phyloP scores from a whole-genome alignment of 2,329 filamentous ascomycete genomes.

The Trichophyton rubrum region DNA sequence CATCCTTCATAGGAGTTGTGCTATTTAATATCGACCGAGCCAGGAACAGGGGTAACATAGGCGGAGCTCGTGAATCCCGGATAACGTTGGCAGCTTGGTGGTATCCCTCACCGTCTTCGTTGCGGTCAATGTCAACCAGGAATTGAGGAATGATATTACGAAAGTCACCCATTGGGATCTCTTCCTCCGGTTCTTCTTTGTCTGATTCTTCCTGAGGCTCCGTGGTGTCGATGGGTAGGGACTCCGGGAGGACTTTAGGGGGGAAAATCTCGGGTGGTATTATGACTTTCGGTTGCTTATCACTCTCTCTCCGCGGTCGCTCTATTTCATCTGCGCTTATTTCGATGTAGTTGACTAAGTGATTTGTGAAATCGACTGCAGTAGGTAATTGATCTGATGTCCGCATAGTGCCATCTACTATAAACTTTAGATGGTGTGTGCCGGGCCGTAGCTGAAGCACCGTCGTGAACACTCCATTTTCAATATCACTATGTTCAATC shows the following conservation, averaged over 20 bases:
- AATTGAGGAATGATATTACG: slow-evolving; percentile 68
- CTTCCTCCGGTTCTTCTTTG: slow-evolving; percentile 42
- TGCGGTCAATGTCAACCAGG: slow-evolving; percentile 71
- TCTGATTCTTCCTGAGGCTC: slow-evolving; percentile 33
- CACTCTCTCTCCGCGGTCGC: slow-evolving; percentile 25
- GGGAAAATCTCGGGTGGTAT: slow-evolving; percentile 31
- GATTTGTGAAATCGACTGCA: slow-evolving; percentile 95
- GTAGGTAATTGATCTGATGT: slow-evolving; percentile 79
- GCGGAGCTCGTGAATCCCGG: slow-evolving; percentile 68
- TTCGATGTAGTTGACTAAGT: slow-evolving; percentile 96
- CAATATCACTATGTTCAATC: slow-evolving; percentile 21
- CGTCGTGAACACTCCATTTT: slow-evolving; percentile 55
- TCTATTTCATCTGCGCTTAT: slow-evolving; percentile 56
- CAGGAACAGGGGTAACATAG: slow-evolving; percentile 76
- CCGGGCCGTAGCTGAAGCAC: slow-evolving; percentile 76
- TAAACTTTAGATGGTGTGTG: slow-evolving; percentile 92
- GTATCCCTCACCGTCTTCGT: slow-evolving; percentile 64
- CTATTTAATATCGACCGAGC: slow-evolving; percentile 92
- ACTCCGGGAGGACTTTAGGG: slow-evolving; percentile 32
- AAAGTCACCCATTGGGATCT: slow-evolving; percentile 49
- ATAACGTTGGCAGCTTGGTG: slow-evolving; percentile 62
- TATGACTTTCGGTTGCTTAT: slow-evolving; percentile 23
- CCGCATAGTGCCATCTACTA: slow-evolving; percentile 87
- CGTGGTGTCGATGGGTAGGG: slow-evolving; percentile 16
- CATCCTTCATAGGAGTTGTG: slow-evolving; percentile 85